These are phyloP conservation scores for Cicer arietinum DNA, from an alignment of 306 rosid genomes.

Conservation along the genomic window DNA sequence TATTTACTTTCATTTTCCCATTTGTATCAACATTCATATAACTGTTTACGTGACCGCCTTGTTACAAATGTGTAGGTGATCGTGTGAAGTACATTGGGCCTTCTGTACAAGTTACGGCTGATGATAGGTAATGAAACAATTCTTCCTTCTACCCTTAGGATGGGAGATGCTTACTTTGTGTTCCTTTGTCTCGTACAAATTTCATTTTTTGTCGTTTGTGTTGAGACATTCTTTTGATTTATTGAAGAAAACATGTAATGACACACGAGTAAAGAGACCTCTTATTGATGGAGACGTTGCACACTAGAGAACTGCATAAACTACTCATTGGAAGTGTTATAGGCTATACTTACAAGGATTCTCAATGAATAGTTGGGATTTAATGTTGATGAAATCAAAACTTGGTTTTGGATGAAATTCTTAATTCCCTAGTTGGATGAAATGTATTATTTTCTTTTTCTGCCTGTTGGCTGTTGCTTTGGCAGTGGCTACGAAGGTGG, in stretches of 20 bases:
- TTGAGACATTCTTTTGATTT: constrained; percentile 33
- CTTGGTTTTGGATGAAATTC: constrained; percentile 5
- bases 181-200: not conserved
- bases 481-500: not conserved
- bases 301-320: constrained; percentile 4
- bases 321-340: constrained; percentile 3
- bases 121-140: constrained; percentile 68
- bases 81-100: constrained; percentile 92
- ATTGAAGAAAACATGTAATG: constrained; percentile 31
- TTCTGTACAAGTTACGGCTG: constrained; percentile 58
- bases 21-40: constrained; percentile 24
- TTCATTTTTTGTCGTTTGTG: not conserved
- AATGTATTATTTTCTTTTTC: not conserved
- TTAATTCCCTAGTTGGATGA: not conserved
- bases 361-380: constrained; percentile 16
- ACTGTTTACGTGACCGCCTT: constrained; percentile 37
- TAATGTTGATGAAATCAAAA: constrained; percentile 22
- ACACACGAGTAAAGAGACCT: constrained; percentile 9
- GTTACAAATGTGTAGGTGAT: constrained; percentile 64
- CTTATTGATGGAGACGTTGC: constrained; percentile 23
- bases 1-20: constrained; percentile 16
- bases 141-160: constrained; percentile 28
- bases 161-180: constrained; percentile 24
- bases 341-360: constrained; percentile 17
- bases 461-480: constrained; percentile 30